Percentiles rank a stretch among this genome's conserved stretches.
Evolutionary conservation across 768 basidiomycete genomes (phyloP).

Genomic region (Boletellus ananiceps): DNA sequence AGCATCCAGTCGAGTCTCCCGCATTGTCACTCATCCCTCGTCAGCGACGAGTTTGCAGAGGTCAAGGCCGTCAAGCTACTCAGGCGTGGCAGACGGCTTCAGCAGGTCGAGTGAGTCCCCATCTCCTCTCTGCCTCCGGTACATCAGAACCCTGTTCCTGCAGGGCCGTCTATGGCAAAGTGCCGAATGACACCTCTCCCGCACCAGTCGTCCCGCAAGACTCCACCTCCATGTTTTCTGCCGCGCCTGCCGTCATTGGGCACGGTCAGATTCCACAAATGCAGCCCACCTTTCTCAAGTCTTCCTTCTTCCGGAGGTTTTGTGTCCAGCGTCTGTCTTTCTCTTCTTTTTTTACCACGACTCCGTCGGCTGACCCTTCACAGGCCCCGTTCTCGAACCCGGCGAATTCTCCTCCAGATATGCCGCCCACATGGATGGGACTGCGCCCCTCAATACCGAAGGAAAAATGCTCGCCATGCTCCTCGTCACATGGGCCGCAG

Average conservation of each 20-base stretch:
- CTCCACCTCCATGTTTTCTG: constrained; percentile 9
- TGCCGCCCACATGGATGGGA: constrained; percentile 57
- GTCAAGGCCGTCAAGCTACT: constrained; percentile 87
- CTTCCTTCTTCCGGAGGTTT: constrained; percentile 82
- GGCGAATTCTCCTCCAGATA: constrained; percentile 75
- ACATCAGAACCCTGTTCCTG: constrained; percentile 5
- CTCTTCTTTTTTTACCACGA: not conserved
- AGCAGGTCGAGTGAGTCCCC: constrained; percentile 73
- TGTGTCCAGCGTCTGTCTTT: constrained; percentile 68
- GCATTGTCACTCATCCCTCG: constrained; percentile 6
- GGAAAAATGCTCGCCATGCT: constrained; percentile 75
- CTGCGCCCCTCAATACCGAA: constrained; percentile 59
- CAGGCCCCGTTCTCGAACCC: constrained; percentile 85
- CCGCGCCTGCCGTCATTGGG: not conserved
- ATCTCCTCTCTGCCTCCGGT: not conserved
- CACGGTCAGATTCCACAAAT: constrained; percentile 63
- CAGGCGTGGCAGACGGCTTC: constrained; percentile 70
- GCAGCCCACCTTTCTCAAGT: constrained; percentile 73
- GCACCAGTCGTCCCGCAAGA: constrained; percentile 21
- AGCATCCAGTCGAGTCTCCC: constrained; percentile 30
- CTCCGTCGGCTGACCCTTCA: constrained; percentile 6
- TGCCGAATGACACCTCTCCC: constrained; percentile 37
- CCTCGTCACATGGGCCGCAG: constrained; percentile 84
- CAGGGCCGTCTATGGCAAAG: constrained; percentile 78
- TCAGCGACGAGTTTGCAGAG: constrained; percentile 87